These are phyloP conservation scores for Austroboletus novae-zelandiae DNA, from an alignment of 1,284 basidiomycete species.

Conservation along the genomic window DNA sequence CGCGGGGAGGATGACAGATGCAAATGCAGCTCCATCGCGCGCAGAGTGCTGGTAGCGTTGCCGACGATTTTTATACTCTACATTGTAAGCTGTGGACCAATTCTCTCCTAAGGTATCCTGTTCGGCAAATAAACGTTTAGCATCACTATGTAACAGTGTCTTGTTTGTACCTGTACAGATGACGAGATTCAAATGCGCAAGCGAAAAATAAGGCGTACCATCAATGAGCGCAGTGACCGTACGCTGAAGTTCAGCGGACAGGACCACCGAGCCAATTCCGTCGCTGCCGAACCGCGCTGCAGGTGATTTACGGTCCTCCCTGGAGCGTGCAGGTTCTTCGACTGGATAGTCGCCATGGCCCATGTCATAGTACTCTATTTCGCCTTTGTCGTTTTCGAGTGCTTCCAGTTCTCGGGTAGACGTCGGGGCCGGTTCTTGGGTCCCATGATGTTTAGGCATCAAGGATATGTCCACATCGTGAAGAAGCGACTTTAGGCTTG, in stretches of 20 bases:
- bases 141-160: conserved; percentile 61
- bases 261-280: conserved; percentile 61
- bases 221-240: conserved; percentile 57
- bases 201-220: conserved; percentile 39
- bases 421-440: conserved; percentile 7
- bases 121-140: conserved; percentile 61
- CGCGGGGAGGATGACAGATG: conserved; percentile 68
- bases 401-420: conserved; percentile 54
- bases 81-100: conserved; percentile 57
- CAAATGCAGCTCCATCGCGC: conserved; percentile 73
- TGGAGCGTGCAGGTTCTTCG: conserved; percentile 33
- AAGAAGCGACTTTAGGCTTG: conserved; percentile 56
- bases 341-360: conserved; percentile 24
- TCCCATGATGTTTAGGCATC: conserved; percentile 36
- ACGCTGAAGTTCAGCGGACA: conserved; percentile 69
- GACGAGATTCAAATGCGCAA: conserved; percentile 2
- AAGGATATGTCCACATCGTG: conserved; percentile 67
- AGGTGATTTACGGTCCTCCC: conserved; percentile 67
- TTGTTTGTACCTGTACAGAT: conserved; percentile 57
- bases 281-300: conserved; percentile 78
- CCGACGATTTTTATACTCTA: conserved; percentile 55
- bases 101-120: conserved; percentile 32
- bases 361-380: conserved; percentile 28
- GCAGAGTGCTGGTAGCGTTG: conserved; percentile 57
- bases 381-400: conserved; percentile 32